A percentile compares a stretch with the other conserved stretches of the same genome.
Evolutionary conservation across 805 yeast genomes (phyloP).

Genomic region (Naumovozyma baii): DNA sequence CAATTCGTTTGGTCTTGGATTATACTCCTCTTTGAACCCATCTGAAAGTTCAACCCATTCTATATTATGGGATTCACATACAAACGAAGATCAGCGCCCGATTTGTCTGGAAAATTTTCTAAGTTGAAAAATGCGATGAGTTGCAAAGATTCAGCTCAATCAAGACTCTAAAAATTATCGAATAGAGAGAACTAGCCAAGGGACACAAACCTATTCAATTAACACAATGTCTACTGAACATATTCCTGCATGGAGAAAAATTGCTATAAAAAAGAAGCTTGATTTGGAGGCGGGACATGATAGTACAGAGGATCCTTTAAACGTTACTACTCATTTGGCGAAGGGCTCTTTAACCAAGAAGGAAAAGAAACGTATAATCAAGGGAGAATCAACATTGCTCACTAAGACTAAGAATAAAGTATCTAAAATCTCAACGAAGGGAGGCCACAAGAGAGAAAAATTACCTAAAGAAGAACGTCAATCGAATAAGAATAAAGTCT

Average conservation of each 20-base stretch:
- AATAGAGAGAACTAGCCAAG: neutral
- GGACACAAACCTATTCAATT: neutral
- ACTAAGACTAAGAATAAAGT: constrained; percentile 10
- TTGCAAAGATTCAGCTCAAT: neutral
- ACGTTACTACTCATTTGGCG: constrained; percentile 30
- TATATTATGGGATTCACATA: no score
- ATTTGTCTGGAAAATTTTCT: neutral
- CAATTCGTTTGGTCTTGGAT: no score
- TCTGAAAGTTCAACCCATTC: no score
- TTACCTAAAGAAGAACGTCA: constrained; percentile 21
- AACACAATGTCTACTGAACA: constrained; percentile 16
- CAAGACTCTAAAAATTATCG: neutral
- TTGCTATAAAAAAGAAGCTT: constrained; percentile 14
- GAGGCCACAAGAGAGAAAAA: constrained; percentile 19
- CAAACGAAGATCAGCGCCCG: no score
- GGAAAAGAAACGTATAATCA: constrained; percentile 25
- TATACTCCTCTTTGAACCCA: no score
- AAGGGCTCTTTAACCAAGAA: constrained; percentile 25
- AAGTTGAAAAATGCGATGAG: neutral
- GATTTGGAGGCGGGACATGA: constrained; percentile 8
- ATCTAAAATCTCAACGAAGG: constrained; percentile 11
- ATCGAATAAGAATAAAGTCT: constrained; percentile 17
- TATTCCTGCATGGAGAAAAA: constrained; percentile 32
- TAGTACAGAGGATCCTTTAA: constrained; percentile 24
- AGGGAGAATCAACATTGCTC: constrained; percentile 11